Evolutionary conservation across 75 land plant genomes (phyloP).

Genomic region (Pseudotsuga menziesii): DNA sequence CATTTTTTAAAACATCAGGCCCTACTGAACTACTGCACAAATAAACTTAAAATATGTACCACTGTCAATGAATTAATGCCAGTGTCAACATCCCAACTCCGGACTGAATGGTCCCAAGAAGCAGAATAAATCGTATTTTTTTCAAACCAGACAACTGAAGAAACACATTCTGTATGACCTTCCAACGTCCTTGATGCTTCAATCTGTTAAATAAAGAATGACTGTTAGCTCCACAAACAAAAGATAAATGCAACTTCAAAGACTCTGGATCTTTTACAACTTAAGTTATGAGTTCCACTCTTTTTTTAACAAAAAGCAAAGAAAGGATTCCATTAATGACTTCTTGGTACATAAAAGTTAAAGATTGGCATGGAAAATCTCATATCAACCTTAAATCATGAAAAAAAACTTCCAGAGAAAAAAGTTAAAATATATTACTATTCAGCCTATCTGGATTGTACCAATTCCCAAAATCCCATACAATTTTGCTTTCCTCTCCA

Average conservation of each 20-base stretch:
- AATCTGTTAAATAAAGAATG: not conserved
- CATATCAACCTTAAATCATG: too few relatives aligned
- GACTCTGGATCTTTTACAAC: not conserved
- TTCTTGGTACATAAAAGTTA: too few relatives aligned
- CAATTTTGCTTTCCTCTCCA: too few relatives aligned
- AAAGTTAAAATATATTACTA: too few relatives aligned
- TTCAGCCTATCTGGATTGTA: too few relatives aligned
- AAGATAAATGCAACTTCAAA: not conserved
- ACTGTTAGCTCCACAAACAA: not conserved
- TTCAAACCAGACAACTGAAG: constrained; percentile 73
- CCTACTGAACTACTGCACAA: not conserved
- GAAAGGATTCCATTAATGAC: too few relatives aligned
- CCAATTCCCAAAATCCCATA: too few relatives aligned
- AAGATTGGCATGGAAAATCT: too few relatives aligned
- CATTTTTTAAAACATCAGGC: not conserved
- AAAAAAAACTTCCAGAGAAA: too few relatives aligned
- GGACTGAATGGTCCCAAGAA: constrained; percentile 93
- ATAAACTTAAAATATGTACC: constrained; percentile 27
- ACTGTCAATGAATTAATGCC: constrained; percentile 53
- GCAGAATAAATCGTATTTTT: constrained; percentile 61
- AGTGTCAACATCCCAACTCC: constrained; percentile 89
- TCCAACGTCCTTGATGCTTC: constrained; percentile 56
- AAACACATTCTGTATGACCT: constrained; percentile 84
- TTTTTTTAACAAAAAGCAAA: not conserved
- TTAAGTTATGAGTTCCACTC: not conserved